A percentile compares a stretch with the other conserved stretches of the same genome.
These are phyloP conservation scores for Thalia dealbata DNA, from an alignment of 176 grass and related monocot genomes.

Conservation along the genomic window DNA sequence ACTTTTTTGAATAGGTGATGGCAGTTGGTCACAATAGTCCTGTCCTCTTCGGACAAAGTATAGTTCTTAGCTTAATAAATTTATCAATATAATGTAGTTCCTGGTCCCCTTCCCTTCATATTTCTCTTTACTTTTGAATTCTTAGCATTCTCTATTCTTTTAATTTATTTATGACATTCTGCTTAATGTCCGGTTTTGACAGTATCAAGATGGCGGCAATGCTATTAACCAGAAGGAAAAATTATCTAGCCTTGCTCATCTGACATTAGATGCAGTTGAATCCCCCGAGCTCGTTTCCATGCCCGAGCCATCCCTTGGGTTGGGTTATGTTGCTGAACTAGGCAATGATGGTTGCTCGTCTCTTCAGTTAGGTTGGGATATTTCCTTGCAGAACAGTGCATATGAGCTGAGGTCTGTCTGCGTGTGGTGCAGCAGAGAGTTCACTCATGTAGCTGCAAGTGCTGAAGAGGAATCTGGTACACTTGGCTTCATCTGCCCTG, in stretches of 20 bases:
- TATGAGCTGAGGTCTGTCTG: constrained; percentile 37
- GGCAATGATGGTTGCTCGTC: constrained; percentile 22
- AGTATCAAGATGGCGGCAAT: constrained; percentile 48
- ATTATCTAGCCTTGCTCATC: constrained; percentile 29
- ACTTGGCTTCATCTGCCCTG: constrained; percentile 57
- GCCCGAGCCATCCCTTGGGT: constrained; percentile 39
- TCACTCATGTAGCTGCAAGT: constrained; percentile 42
- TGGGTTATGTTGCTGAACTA: constrained; percentile 48
- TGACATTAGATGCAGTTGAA: constrained; percentile 24
- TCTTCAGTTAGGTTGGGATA: constrained; percentile 59
- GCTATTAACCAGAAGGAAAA: constrained; percentile 41
- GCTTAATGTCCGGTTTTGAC: constrained; percentile 25
- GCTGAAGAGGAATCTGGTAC: constrained; percentile 37
- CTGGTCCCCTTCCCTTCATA: neutral
- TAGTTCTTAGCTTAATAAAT: neutral
- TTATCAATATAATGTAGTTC: neutral
- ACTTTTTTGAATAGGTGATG: neutral
- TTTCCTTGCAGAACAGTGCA: constrained; percentile 36
- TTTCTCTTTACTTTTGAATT: neutral
- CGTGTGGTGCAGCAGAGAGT: constrained; percentile 65
- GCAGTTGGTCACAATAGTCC: neutral
- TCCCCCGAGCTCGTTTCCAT: constrained; percentile 29
- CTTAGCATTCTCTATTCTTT: neutral
- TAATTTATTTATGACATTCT: neutral
- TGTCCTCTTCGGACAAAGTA: neutral